Evolutionary conservation across 768 basidiomycete genomes (phyloP).

Genomic region (Collybia nuda): DNA sequence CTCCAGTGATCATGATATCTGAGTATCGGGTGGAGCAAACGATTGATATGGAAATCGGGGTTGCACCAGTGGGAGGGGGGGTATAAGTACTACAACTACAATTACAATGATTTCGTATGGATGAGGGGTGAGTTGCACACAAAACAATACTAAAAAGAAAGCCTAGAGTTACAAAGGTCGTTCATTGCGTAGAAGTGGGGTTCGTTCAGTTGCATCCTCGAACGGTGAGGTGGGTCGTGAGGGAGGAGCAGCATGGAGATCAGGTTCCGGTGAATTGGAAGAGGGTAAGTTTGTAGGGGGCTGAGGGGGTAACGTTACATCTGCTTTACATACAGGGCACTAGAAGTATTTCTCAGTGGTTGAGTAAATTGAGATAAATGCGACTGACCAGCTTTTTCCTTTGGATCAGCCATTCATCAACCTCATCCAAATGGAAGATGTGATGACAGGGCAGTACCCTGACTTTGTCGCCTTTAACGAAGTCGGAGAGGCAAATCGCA

Average conservation of each 20-base stretch:
- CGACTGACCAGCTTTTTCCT: constrained; percentile 85
- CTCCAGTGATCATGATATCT: too few relatives aligned
- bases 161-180: constrained; percentile 1
- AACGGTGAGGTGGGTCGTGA: constrained; percentile 13
- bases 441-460: constrained; percentile 93
- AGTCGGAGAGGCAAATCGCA: constrained; percentile 89
- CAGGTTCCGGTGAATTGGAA: constrained; percentile 4
- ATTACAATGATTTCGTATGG: constrained; percentile 16
- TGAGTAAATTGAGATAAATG: constrained; percentile 1
- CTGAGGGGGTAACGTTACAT: constrained; percentile 70
- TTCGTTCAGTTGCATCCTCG: constrained; percentile 33
- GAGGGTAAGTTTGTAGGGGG: constrained; percentile 12
- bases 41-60: too few relatives aligned
- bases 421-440: constrained; percentile 90
- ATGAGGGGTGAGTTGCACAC: constrained; percentile 13
- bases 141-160: constrained; percentile 8
- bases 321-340: constrained; percentile 93
- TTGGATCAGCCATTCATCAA: constrained; percentile 90
- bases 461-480: constrained; percentile 84
- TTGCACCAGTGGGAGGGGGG: too few relatives aligned
- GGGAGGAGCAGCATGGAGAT: constrained; percentile 11
- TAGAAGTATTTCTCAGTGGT: constrained; percentile 25
- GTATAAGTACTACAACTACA: too few relatives aligned
- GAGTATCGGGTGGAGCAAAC: too few relatives aligned
- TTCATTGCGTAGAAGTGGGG: constrained; percentile 32